Evolutionary conservation across 805 yeast genomes (phyloP).

Genomic region (Cyberlindnera samutprakarnensis): DNA sequence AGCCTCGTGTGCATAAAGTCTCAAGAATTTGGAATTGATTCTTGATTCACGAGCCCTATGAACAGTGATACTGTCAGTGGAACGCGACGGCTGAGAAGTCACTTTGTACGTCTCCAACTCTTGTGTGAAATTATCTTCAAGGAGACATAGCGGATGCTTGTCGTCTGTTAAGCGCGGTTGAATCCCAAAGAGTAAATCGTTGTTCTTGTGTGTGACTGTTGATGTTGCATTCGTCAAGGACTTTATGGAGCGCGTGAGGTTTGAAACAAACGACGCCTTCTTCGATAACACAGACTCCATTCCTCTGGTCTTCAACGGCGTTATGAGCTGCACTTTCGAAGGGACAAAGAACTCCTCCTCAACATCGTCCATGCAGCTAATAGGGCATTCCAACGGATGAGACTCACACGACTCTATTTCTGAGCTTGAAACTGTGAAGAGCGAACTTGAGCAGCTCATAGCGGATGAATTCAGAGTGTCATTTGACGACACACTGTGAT

Average conservation of each 20-base stretch:
- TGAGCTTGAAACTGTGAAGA: constrained; percentile 10
- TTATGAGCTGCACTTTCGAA: constrained; percentile 2
- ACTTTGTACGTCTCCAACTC: constrained; percentile 22
- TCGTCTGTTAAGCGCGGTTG: constrained; percentile 24
- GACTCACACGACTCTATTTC: constrained; percentile 11
- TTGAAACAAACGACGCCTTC: constrained; percentile 18
- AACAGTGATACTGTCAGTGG: constrained; percentile 7
- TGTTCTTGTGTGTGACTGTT: constrained; percentile 5
- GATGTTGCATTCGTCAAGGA: constrained; percentile 12
- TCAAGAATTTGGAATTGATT: constrained; percentile 40
- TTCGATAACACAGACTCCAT: constrained; percentile 1
- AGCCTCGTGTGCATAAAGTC: constrained; percentile 43
- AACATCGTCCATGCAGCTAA: constrained; percentile 14
- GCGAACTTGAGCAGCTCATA: constrained; percentile 5
- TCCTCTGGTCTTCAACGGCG: constrained; percentile 1
- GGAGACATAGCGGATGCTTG: constrained; percentile 8
- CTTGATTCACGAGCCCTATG: constrained; percentile 36
- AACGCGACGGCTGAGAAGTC: constrained; percentile 10
- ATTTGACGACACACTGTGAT: constrained; percentile 4
- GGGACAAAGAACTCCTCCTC: constrained; percentile 17
- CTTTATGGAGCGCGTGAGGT: constrained; percentile 15
- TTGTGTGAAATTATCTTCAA: constrained; percentile 4
- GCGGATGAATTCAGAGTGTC: constrained; percentile 1
- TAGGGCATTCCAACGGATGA: constrained; percentile 16
- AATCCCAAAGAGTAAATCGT: constrained; percentile 18